Base-by-base conservation (phyloP, 176 grass and related monocot species). In the Avena atlantica region DNA sequence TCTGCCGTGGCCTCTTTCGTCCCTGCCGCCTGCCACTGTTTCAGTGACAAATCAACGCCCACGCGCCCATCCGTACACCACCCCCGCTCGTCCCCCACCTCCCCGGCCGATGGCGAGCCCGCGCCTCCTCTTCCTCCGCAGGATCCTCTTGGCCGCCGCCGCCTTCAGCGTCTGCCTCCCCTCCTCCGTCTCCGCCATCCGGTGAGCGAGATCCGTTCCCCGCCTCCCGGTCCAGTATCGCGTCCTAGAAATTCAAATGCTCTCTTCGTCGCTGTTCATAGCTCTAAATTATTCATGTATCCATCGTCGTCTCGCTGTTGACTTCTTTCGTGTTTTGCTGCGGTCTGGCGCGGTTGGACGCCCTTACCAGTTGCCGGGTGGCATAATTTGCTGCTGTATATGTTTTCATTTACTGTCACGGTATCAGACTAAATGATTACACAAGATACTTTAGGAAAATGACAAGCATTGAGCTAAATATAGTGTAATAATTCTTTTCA, bases 151-250 rank as follows among this genome's bases (percentile, higher is more conserved):
- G 36, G 34, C 44, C 47, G 66, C 48, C 23, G 1, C 56, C 45
- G 44, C 65, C 16, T 25, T 83, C 62, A 83, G 11, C 66, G 80
- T 84, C 34, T 74, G 6, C 81, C 42, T 91, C 20, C 49, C 85
- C 5, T 25, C 3, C 14, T 49, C 50, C 57, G 81, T 68, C 25
- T 83, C 58, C 8, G 81, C 80, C 42, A 87, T 91, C 76, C 89
- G 89, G 89, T 91, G 81, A 91, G 89, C 58, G 37, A 48, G 45
- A 48, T 48, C 88, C 40, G 70, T 17, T 67, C 45, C 29, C 3
- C 48, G 21, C 24, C 4, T 16, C 6, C 8, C 51, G 2, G 31
- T 72, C 69, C 68, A 60, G 21, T 37, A 2, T 12, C 81, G 13
- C 81, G 34, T 60, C n/a, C 49, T 50, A 7, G 24, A 51, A 50